phyloP scores from a whole-genome alignment of 352 stramenopile genomes.

The Phytophthora cryptogea region DNA sequence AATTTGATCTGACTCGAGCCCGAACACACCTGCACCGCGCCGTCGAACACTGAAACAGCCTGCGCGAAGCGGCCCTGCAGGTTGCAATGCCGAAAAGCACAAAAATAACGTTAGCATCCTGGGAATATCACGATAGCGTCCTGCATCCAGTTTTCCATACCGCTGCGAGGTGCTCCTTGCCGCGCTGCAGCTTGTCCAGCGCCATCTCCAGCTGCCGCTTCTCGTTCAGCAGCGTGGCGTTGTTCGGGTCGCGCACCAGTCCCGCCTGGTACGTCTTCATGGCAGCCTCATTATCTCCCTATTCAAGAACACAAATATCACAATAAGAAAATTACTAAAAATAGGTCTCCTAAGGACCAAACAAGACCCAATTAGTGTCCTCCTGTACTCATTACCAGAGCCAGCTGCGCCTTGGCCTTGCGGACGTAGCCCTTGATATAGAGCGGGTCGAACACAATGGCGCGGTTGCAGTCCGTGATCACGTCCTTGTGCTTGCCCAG shows the following conservation, averaged over 20 bases:
- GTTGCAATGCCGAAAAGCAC: slow-evolving; percentile 1
- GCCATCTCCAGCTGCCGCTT: slow-evolving; percentile 82
- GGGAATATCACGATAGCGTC: not conserved
- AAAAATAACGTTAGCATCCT: not conserved
- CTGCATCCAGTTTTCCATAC: slow-evolving; percentile 31
- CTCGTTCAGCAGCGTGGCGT: slow-evolving; percentile 72
- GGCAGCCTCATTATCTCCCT: slow-evolving; percentile 72
- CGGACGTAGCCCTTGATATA: slow-evolving; percentile 93
- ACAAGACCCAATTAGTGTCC: not conserved
- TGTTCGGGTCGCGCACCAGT: slow-evolving; percentile 79
- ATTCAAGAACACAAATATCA: not conserved
- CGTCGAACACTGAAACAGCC: slow-evolving; percentile 74
- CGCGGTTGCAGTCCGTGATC: slow-evolving; percentile 89
- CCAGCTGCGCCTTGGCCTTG: slow-evolving; percentile 88
- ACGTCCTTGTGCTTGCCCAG: slow-evolving; percentile 89
- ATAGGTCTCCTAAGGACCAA: not conserved
- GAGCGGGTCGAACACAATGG: slow-evolving; percentile 88
- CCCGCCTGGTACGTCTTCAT: slow-evolving; percentile 81
- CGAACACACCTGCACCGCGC: slow-evolving; percentile 68
- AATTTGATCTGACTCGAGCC: slow-evolving; percentile 76
- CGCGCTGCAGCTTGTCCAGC: slow-evolving; percentile 78
- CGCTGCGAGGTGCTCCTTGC: slow-evolving; percentile 68
- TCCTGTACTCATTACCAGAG: slow-evolving; percentile 50
- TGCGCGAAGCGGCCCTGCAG: slow-evolving; percentile 65
- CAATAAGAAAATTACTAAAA: not conserved